phyloP scores from a whole-genome alignment of 768 basidiomycete genomes.

The Solioccasus polychromus region DNA sequence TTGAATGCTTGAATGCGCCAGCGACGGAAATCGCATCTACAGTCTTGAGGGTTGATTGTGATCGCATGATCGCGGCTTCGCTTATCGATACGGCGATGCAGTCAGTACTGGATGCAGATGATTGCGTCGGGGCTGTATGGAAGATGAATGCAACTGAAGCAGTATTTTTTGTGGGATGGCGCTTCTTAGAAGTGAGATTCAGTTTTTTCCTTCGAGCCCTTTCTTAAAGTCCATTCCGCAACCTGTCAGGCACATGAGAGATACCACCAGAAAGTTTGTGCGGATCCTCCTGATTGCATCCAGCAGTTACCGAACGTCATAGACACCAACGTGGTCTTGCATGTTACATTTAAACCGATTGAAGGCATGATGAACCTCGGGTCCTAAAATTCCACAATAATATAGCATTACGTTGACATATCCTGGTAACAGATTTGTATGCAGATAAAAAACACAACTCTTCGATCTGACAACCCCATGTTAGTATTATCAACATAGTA shows the following conservation, averaged over 20 bases:
- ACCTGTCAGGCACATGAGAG: not conserved
- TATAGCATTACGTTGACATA: too few relatives aligned
- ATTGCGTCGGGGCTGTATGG: not conserved
- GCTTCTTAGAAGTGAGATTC: not conserved
- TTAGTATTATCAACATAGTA: too few relatives aligned
- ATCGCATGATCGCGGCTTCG: not conserved
- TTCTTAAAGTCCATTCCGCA: not conserved
- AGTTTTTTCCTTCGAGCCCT: not conserved
- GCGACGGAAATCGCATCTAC: not conserved
- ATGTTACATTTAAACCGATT: not conserved
- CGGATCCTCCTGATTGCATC: slow-evolving; percentile 3
- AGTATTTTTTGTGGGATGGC: slow-evolving; percentile 1
- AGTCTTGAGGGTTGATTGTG: not conserved
- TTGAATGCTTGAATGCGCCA: slow-evolving; percentile 1
- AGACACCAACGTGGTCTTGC: not conserved
- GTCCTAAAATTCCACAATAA: too few relatives aligned
- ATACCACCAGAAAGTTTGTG: not conserved
- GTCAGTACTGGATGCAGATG: not conserved
- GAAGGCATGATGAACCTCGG: not conserved
- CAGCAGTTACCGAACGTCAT: not conserved
- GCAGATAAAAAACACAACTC: too few relatives aligned
- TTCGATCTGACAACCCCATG: too few relatives aligned
- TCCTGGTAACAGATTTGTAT: too few relatives aligned
- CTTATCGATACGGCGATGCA: slow-evolving; percentile 2
- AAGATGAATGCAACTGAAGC: not conserved